Base-by-base conservation (phyloP, 805 yeast genomes). In the Hanseniaspora taiwanica region DNA sequence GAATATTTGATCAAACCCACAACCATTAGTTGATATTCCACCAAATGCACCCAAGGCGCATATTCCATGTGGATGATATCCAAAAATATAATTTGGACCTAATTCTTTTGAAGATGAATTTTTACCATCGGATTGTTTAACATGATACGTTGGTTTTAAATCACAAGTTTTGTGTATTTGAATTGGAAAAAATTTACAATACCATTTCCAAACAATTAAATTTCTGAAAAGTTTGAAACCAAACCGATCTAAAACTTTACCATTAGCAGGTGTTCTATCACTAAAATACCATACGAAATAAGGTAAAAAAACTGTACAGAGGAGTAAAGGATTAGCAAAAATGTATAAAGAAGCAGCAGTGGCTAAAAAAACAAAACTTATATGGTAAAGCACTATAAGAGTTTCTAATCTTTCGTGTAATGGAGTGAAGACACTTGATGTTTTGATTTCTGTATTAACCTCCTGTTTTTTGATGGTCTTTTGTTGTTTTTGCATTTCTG, bases 51-150 rank as follows among this genome's bases (percentile, higher is more conserved):
- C 96, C 71, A 87, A 69, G 1, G 94, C 82, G 10, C 87, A 86
- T 13, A 89, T 87, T 0, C 98, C 98, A 58, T 91, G 98, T 0
- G 98, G 98, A 58, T 87, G 96, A 53, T 84, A 79, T 0, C 96
- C 94, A 60, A 89, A 89, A 2, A 89, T 74, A 58, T 91, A 89
- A 27, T 80, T 64, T 2, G 84, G 87, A 0, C 85, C 89, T 3
- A 74, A 48, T 12, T 46, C 43, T 60, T 37, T 68, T 52, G 1
- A 65, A 59, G 34, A 52, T 23, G 25, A 10, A 8, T 23, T 23
- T 23, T 7, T 50, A 38, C 56, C 57, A 31, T 36, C 40, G 52
- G 24, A 43, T 44, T 40, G 23, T 24, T 9, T 24, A 23, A 25
- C 10, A n/a, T n/a, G n/a, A n/a, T n/a, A 78, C 1, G 95, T 79